These are phyloP conservation scores for Nyssa sinensis DNA, from an alignment of 148 eudicot species.

Conservation along the genomic window DNA sequence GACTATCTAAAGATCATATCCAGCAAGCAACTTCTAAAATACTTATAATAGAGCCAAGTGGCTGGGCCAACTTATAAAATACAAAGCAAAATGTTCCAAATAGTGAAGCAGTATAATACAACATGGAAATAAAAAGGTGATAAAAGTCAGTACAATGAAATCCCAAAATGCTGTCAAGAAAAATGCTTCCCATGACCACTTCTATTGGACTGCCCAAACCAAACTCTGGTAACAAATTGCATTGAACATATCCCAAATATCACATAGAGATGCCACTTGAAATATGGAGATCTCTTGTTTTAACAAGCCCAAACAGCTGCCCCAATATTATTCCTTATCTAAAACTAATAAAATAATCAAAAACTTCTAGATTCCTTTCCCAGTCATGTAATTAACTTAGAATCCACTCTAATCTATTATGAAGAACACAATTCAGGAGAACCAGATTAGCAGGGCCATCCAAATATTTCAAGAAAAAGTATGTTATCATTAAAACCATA, in stretches of 20 bases:
- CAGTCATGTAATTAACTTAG: neutral
- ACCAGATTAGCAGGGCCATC: neutral
- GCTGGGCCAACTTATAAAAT: neutral
- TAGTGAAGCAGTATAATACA: neutral
- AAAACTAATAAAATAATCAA: too few species aligned
- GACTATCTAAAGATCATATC: neutral
- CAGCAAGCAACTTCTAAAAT: neutral
- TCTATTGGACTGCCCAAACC: neutral
- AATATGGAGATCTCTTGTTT: neutral
- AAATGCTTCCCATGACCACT: neutral
- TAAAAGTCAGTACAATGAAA: neutral
- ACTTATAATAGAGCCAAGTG: neutral
- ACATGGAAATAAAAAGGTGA: neutral
- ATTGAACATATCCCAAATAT: neutral
- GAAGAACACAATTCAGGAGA: neutral
- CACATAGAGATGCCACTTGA: neutral
- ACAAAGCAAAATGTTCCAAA: neutral
- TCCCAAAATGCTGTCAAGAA: neutral
- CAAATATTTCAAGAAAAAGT: too few species aligned
- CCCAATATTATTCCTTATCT: neutral
- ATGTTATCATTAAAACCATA: too few species aligned
- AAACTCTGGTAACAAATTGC: neutral
- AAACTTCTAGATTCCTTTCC: neutral
- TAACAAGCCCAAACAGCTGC: neutral
- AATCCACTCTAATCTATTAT: neutral